A percentile compares a stretch with the other conserved stretches of the same genome.
These are phyloP conservation scores for Fragaria vesca DNA, from an alignment of 306 rosid genomes.

Conservation along the genomic window DNA sequence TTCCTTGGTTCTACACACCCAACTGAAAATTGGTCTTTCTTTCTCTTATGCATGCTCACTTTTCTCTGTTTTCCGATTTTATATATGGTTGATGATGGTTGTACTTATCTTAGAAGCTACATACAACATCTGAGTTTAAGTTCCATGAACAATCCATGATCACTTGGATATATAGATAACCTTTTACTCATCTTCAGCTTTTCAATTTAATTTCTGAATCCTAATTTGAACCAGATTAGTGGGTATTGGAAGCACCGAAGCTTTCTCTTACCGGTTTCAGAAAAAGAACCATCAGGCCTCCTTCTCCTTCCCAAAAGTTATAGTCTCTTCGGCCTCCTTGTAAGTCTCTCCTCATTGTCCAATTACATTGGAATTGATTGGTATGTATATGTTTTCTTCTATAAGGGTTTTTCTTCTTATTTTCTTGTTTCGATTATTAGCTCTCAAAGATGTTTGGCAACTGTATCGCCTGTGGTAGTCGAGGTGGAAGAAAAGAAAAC, in stretches of 20 bases:
- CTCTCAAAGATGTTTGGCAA: conserved; percentile 44
- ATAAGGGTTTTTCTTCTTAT: background rate
- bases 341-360: background rate
- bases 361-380: background rate
- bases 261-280: background rate
- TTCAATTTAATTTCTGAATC: background rate
- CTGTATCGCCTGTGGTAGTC: conserved; percentile 32
- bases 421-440: background rate
- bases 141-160: background rate
- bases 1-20: background rate
- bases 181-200: background rate
- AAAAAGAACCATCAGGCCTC: background rate
- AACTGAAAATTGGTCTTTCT: background rate
- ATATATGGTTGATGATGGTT: background rate
- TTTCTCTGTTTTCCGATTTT: background rate
- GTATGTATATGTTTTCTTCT: background rate
- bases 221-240: conserved; percentile 2
- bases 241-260: conserved; percentile 5
- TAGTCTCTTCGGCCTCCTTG: conserved; percentile 1
- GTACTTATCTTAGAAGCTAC: background rate
- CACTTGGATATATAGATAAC: background rate
- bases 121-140: background rate
- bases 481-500: conserved; percentile 41
- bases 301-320: conserved; percentile 9
- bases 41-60: background rate